phyloP scores from a whole-genome alignment of 2,329 filamentous ascomycete species.

The Orbilia ellipsospora region DNA sequence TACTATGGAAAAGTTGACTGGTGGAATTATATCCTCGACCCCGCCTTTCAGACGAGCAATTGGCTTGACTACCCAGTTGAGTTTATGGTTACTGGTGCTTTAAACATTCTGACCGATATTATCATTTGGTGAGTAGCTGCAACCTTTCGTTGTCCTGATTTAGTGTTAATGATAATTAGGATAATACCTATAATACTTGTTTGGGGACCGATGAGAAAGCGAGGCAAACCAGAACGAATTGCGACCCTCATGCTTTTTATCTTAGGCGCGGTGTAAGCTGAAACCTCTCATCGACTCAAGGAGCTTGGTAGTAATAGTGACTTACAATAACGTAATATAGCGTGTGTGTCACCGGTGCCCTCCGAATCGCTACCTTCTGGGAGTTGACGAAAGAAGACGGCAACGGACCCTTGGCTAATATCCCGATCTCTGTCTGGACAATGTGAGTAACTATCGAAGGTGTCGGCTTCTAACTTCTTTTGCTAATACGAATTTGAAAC shows the following conservation, averaged over 20 bases:
- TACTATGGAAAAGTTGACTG: constrained; percentile 49
- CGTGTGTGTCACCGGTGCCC: constrained; percentile 36
- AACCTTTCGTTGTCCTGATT: background rate
- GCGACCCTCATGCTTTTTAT: constrained; percentile 41
- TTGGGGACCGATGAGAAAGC: constrained; percentile 47
- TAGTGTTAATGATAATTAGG: constrained; percentile 3
- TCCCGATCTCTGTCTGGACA: constrained; percentile 45
- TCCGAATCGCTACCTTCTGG: constrained; percentile 43
- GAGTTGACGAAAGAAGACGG: constrained; percentile 32
- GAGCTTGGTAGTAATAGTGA: no score
- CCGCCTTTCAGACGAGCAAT: constrained; percentile 15
- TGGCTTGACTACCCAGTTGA: constrained; percentile 41
- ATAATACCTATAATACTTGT: constrained; percentile 41
- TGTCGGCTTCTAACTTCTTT: background rate
- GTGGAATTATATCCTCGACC: constrained; percentile 48
- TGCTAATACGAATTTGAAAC: background rate
- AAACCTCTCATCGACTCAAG: no score
- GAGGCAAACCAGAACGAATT: constrained; percentile 38
- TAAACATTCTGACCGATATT: constrained; percentile 42
- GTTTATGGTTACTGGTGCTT: constrained; percentile 41
- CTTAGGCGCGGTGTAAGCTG: constrained; percentile 34
- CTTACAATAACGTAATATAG: constrained; percentile 12
- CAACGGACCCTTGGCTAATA: constrained; percentile 34
- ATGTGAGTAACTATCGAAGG: constrained; percentile 11
- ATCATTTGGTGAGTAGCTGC: constrained; percentile 26